Evolutionary conservation across 805 yeast species (phyloP).

Genomic region (Ogataea thermomethanolica): DNA sequence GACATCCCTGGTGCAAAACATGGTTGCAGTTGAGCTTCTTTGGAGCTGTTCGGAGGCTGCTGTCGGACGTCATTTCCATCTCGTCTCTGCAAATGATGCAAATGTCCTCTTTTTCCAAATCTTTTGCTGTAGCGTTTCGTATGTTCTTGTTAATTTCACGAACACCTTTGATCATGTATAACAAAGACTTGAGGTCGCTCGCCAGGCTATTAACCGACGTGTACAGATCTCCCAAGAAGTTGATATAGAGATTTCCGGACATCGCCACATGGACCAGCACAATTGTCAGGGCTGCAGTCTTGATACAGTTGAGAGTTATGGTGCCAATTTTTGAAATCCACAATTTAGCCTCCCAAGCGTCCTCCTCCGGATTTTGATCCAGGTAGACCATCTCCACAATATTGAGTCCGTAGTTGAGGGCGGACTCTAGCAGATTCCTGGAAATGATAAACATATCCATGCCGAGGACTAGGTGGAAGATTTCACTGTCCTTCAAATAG

Average conservation of each 20-base stretch:
- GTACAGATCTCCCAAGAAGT: conserved; percentile 31
- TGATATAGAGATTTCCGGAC: conserved; percentile 30
- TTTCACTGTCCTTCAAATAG: conserved; percentile 49
- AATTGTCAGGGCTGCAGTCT: conserved; percentile 33
- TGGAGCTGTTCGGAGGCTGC: conserved; percentile 50
- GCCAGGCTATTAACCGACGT: conserved; percentile 25
- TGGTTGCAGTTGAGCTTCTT: conserved; percentile 83
- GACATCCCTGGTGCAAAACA: conserved; percentile 82
- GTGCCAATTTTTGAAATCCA: conserved; percentile 57
- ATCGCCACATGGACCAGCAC: too few species aligned
- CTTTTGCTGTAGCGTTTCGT: conserved; percentile 57
- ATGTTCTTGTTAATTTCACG: conserved; percentile 63
- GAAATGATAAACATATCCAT: conserved; percentile 70
- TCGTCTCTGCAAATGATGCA: conserved; percentile 94
- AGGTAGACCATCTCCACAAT: conserved; percentile 54
- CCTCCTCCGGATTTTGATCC: conserved; percentile 43
- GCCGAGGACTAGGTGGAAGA: conserved; percentile 63
- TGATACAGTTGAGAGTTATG: conserved; percentile 45
- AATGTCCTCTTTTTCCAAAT: conserved; percentile 58
- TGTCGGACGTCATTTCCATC: conserved; percentile 38
- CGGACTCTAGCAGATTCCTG: conserved; percentile 46
- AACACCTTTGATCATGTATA: conserved; percentile 42
- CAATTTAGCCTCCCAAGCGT: conserved; percentile 73
- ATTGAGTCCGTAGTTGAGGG: conserved; percentile 48
- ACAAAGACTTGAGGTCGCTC: conserved; percentile 37